phyloP scores from a whole-genome alignment of 805 yeast genomes.

The Candida vartiovaarae region DNA sequence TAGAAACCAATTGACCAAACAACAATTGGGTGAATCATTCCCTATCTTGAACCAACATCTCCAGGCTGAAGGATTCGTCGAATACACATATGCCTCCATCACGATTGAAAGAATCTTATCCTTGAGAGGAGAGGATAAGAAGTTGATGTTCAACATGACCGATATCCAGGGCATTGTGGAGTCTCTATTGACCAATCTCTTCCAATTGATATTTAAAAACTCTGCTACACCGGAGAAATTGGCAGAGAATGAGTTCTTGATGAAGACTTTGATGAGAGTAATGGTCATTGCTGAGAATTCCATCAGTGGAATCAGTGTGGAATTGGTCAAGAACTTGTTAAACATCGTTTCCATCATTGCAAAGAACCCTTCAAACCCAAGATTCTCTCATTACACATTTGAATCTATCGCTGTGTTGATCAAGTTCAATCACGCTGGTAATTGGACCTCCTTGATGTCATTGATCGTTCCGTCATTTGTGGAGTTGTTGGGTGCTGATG shows the following conservation, averaged over 20 bases:
- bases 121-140: constrained; percentile 52
- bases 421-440: constrained; percentile 36
- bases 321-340: constrained; percentile 56
- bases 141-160: constrained; percentile 57
- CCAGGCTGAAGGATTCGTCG: constrained; percentile 61
- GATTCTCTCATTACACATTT: constrained; percentile 83
- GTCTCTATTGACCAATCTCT: constrained; percentile 57
- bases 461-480: constrained; percentile 62
- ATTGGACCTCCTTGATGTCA: constrained; percentile 29
- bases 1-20: constrained; percentile 87
- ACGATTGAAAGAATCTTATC: constrained; percentile 86
- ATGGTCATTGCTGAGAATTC: constrained; percentile 65
- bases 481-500: constrained; percentile 67
- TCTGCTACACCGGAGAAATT: constrained; percentile 76
- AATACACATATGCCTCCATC: constrained; percentile 88
- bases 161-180: constrained; percentile 64
- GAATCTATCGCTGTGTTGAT: constrained; percentile 79
- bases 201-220: constrained; percentile 55
- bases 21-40: constrained; percentile 70
- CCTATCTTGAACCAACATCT: constrained; percentile 74
- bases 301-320: constrained; percentile 38
- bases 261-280: constrained; percentile 83
- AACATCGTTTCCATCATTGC: constrained; percentile 64
- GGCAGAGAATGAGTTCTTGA: constrained; percentile 90
- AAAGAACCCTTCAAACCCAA: constrained; percentile 92